A percentile compares a stretch with the other conserved stretches of the same genome.
Evolutionary conservation across 257 asterid species (phyloP).

Genomic region (Solanum tarapatanum): DNA sequence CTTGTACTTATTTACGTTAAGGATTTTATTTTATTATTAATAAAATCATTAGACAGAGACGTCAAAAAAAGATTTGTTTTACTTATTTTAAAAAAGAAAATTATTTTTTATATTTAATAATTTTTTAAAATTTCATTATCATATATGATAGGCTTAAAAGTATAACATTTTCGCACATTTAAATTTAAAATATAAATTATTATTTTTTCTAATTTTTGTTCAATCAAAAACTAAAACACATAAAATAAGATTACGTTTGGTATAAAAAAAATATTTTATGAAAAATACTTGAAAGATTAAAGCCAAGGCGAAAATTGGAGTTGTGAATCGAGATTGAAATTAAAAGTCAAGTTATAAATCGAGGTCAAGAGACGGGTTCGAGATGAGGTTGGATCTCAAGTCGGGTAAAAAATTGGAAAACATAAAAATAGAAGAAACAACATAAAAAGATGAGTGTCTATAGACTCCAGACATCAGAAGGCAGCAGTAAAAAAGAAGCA

Average conservation of each 20-base stretch:
- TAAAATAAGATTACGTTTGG: background rate
- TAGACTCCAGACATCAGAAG: background rate
- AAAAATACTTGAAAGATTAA: no score
- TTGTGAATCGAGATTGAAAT: no score
- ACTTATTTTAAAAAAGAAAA: no score
- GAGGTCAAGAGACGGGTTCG: no score
- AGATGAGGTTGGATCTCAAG: background rate
- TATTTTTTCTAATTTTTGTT: background rate
- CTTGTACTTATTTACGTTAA: no score
- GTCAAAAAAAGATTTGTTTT: no score
- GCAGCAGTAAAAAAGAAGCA: background rate
- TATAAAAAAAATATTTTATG: no score
- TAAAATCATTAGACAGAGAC: no score
- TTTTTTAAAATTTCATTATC: background rate
- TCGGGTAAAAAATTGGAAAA: background rate
- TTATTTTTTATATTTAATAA: no score
- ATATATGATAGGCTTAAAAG: background rate
- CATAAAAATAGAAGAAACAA: background rate
- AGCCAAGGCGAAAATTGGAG: background rate
- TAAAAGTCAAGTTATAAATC: background rate
- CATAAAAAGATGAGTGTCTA: background rate
- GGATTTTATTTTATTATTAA: no score
- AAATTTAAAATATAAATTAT: no score
- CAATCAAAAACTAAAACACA: background rate
- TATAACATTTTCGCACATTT: background rate